phyloP scores from a whole-genome alignment of 805 yeast genomes.

The Pichia exigua region DNA sequence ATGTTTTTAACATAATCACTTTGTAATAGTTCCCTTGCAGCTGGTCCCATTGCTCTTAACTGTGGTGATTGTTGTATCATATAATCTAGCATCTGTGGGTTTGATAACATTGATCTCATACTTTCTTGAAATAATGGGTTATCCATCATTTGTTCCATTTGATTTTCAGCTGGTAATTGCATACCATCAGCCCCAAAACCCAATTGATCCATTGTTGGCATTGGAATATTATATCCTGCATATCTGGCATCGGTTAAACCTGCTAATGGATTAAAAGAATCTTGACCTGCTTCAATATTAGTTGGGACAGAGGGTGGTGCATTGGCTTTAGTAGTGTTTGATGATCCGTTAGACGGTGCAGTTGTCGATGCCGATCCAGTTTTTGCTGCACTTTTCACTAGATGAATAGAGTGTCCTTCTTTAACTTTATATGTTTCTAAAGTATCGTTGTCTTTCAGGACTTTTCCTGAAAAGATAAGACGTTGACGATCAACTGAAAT shows the following conservation, averaged over 20 bases:
- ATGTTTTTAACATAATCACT: constrained; percentile 75
- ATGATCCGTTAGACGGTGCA: constrained; percentile 13
- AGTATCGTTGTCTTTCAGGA: constrained; percentile 76
- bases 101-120: constrained; percentile 72
- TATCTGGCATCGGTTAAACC: constrained; percentile 92
- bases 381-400: constrained; percentile 71
- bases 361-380: constrained; percentile 14
- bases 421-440: constrained; percentile 72
- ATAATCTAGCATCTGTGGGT: constrained; percentile 83
- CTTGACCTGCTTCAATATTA: constrained; percentile 80
- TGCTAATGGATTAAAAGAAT: constrained; percentile 83
- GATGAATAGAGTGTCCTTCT: constrained; percentile 78
- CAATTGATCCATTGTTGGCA: constrained; percentile 60
- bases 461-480: constrained; percentile 88
- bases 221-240: constrained; percentile 77
- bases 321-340: constrained; percentile 1
- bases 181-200: constrained; percentile 89
- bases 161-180: constrained; percentile 72
- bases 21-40: constrained; percentile 77
- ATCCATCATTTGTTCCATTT: constrained; percentile 65
- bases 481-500: constrained; percentile 78
- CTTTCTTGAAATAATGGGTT: constrained; percentile 76
- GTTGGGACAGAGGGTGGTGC: constrained; percentile 45
- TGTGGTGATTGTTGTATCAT: constrained; percentile 80
- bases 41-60: constrained; percentile 81